Evolutionary conservation across 1,284 basidiomycete genomes (phyloP), one percentile per base, ranked within the genome.

Genomic region (Trichosporon faecale): DNA sequence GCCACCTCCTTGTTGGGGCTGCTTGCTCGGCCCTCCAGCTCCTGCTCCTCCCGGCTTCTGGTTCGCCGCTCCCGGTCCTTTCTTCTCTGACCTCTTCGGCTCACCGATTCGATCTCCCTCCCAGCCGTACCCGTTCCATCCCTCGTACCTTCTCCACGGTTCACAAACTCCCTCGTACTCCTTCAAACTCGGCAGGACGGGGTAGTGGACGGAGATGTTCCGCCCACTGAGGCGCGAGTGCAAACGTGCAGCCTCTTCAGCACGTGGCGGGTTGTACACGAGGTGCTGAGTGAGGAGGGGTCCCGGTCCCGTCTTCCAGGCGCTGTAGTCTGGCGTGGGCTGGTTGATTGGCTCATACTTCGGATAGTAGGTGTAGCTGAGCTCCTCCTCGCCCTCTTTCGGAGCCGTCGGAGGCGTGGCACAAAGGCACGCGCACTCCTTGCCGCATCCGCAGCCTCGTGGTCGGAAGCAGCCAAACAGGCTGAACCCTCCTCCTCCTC

Each of bases 121-220:
- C 74, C 75, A 78, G 14, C 78, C 77, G 52, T 68, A 77, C 49
- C 79, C 79, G 6, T 72, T 78, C 80, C 78, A 81, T 0, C 74
- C 74, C 21, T 74, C 72, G 18, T 18, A 73, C 44, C 67, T 44
- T 37, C 68, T 57, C 73, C 74, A 69, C 23, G 69, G 33, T 29
- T 61, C 57, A 8, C 21, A 25, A 8, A 65, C 52, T 4, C 52
- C 37, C 6, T 63, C 31, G 64, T 76, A 80, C 21, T 78, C 77
- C 4, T 66, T 69, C 57, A 75, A 77, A 16, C 64, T 49, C 5
- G 79, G 79, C 31, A 80, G 72, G 37, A 73, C 68, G 6, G 80
- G 79, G 64, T 78, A 79, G 61, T 80, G 77, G 0, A 79, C 66
- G 12, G 68, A 55, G 11, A 79, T 73, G 4, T 61, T 23, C 33